Percentiles rank a stretch among this genome's conserved stretches.
phyloP scores from a whole-genome alignment of 225 moss, liverwort and hornwort species.

The Marchantia polymorpha region DNA sequence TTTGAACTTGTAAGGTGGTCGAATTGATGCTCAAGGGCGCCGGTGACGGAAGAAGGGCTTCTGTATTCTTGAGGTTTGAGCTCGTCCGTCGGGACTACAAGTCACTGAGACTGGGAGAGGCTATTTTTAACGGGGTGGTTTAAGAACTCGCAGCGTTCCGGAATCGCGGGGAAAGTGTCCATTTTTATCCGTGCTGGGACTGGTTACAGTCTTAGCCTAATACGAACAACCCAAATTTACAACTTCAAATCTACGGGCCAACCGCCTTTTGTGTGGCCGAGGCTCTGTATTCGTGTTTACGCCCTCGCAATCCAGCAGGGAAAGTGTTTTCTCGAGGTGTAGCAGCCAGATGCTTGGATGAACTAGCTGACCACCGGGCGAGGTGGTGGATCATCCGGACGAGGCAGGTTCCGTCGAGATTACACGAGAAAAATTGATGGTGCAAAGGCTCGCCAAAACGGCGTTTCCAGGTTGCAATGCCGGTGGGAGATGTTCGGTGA shows the following conservation, averaged over 20 bases:
- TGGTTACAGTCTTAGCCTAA: not conserved
- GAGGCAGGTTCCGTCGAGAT: not conserved
- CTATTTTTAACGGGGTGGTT: not conserved
- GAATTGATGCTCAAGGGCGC: not conserved
- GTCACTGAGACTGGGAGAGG: not conserved
- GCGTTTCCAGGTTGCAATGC: conserved; percentile 24
- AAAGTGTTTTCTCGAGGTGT: not conserved
- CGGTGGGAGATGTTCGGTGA: conserved; percentile 41
- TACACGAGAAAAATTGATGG: conserved; percentile 32
- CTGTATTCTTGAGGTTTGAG: not conserved
- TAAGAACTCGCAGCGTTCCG: not conserved
- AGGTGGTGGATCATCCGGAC: not conserved
- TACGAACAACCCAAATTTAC: not conserved
- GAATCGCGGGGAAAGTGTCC: not conserved
- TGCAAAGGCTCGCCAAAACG: conserved; percentile 36
- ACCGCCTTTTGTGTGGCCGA: not conserved
- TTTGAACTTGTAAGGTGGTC: not conserved
- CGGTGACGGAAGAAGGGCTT: not conserved
- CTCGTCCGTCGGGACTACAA: not conserved
- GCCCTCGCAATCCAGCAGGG: not conserved
- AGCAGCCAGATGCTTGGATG: not conserved
- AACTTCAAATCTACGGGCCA: not conserved
- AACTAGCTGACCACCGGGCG: not conserved
- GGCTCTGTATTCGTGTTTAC: not conserved
- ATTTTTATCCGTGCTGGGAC: not conserved